Conservation (phyloP, 1,284 basidiomycete species). For the Chalciporus sp. region DNA sequence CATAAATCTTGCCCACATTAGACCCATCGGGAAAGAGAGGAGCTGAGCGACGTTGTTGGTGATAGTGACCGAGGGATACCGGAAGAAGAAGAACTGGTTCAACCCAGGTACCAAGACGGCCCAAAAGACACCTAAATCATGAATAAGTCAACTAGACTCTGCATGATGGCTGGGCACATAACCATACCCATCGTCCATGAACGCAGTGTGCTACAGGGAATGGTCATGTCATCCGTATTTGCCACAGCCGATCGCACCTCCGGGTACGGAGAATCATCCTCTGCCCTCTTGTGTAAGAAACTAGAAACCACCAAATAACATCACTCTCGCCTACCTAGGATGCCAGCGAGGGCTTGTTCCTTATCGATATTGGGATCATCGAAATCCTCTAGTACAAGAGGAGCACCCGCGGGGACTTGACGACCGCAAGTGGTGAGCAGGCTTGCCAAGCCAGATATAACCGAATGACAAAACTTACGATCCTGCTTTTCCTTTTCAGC, state of each 20-base stretch:
- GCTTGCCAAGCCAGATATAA: no score
- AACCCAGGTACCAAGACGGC: conserved; percentile 61
- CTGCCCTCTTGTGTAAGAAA: conserved; percentile 22
- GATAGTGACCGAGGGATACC: conserved; percentile 59
- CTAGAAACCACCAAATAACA: background rate
- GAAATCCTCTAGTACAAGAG: conserved; percentile 35
- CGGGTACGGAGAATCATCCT: conserved; percentile 69
- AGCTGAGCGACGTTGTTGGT: conserved; percentile 67
- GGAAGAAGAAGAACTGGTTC: conserved; percentile 71
- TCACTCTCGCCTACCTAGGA: conserved; percentile 31
- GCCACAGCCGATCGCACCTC: conserved; percentile 78
- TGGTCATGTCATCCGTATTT: conserved; percentile 66
- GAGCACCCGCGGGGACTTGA: background rate
- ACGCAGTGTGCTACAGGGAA: conserved; percentile 65
- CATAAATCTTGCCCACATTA: conserved; percentile 54
- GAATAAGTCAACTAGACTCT: background rate
- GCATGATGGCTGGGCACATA: background rate
- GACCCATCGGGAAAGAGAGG: conserved; percentile 66
- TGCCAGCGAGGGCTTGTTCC: conserved; percentile 45
- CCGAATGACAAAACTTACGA: conserved; percentile 11
- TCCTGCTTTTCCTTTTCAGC: conserved; percentile 33
- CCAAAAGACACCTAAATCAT: conserved; percentile 43
- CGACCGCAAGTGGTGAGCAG: no score
- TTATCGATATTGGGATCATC: conserved; percentile 69
- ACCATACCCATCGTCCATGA: conserved; percentile 62